Conservation (phyloP, 441 rosid genomes). For the Adansonia rubrostipa region DNA sequence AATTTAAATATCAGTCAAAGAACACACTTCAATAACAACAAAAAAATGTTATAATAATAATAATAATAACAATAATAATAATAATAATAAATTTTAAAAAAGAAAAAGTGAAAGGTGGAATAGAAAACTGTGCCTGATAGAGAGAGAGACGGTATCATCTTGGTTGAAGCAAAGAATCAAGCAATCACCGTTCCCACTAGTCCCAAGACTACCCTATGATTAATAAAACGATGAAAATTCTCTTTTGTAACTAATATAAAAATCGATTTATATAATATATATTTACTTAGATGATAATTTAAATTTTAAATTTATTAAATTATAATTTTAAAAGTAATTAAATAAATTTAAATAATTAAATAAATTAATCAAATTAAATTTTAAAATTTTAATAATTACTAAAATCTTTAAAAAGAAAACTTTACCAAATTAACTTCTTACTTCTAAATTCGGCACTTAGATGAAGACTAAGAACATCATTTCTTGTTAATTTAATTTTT, state of each 20-base stretch:
- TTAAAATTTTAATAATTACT: too few relatives aligned
- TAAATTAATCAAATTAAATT: too few relatives aligned
- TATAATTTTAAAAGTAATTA: too few relatives aligned
- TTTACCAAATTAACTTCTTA: too few relatives aligned
- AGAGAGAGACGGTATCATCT: constrained; percentile 29
- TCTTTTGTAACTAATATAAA: neutral
- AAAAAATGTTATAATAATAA: neutral
- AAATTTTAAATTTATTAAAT: too few relatives aligned
- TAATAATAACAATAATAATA: neutral
- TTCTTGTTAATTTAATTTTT: too few relatives aligned
- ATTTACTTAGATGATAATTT: too few relatives aligned
- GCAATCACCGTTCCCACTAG: constrained; percentile 14
- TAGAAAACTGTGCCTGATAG: constrained; percentile 41
- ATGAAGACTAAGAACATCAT: too few relatives aligned
- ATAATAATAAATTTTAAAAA: neutral
- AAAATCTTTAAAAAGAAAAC: too few relatives aligned
- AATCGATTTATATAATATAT: too few relatives aligned
- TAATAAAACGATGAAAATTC: neutral
- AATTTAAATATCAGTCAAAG: constrained; percentile 44
- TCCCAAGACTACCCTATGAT: constrained; percentile 14
- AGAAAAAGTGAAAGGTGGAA: constrained; percentile 21
- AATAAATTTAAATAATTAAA: too few relatives aligned
- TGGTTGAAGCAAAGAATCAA: constrained; percentile 48
- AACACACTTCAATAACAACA: constrained; percentile 24
- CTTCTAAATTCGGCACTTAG: too few relatives aligned